These are phyloP conservation scores for Penicillium thymicola DNA, from an alignment of 2,329 filamentous ascomycete species.

Conservation along the genomic window DNA sequence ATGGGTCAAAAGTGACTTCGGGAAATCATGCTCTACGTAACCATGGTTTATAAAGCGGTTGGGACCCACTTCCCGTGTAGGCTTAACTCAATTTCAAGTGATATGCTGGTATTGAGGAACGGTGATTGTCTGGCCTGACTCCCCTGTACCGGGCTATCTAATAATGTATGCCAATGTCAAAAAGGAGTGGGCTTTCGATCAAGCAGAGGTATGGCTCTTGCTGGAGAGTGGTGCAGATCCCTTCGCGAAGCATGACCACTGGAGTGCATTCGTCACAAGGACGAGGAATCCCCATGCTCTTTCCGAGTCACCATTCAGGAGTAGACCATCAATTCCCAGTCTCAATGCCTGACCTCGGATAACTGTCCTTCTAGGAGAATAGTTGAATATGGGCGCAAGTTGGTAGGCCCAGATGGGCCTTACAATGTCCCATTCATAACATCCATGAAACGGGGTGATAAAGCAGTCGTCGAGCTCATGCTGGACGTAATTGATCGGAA, in stretches of 20 bases:
- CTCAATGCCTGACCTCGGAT: no score
- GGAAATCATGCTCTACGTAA: neutral
- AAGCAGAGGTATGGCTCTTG: neutral
- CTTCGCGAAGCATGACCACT: neutral
- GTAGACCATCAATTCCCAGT: neutral
- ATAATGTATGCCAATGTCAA: neutral
- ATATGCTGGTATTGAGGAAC: neutral
- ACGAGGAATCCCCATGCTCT: neutral
- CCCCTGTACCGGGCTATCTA: neutral
- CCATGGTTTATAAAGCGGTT: constrained; percentile 4
- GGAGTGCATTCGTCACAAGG: no score
- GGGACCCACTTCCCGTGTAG: constrained; percentile 6
- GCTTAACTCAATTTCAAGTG: neutral
- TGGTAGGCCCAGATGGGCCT: neutral
- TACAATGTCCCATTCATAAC: neutral
- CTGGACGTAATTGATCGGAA: neutral
- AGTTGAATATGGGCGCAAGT: neutral
- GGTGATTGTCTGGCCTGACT: neutral
- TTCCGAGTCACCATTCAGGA: neutral
- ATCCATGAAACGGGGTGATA: neutral
- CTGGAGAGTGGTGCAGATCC: neutral
- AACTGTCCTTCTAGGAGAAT: no score
- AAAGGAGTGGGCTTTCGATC: neutral
- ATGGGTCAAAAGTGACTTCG: no score
- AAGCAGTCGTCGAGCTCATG: neutral